Evolutionary conservation across 345 rosid species (phyloP).

Genomic region (Aethionema arabicum): DNA sequence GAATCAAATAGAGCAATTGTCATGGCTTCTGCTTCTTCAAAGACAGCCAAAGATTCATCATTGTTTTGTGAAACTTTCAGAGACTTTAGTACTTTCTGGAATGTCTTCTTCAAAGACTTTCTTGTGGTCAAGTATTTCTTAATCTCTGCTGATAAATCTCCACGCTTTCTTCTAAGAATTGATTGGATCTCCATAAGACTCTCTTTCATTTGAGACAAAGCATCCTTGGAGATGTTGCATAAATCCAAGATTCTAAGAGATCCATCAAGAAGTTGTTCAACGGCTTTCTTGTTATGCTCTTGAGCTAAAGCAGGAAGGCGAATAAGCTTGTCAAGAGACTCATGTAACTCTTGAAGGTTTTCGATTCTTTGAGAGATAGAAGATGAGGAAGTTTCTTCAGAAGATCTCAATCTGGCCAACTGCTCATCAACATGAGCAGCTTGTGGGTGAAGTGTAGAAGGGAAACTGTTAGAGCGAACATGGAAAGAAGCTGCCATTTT

Average conservation of each 20-base stretch:
- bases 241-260: slow-evolving; percentile 39
- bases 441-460: slow-evolving; percentile 34
- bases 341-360: slow-evolving; percentile 36
- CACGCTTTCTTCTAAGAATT: slow-evolving; percentile 27
- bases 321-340: slow-evolving; percentile 35
- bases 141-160: slow-evolving; percentile 25
- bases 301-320: slow-evolving; percentile 34
- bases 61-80: slow-evolving; percentile 9
- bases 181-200: slow-evolving; percentile 37
- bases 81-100: slow-evolving; percentile 25
- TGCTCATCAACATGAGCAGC: slow-evolving; percentile 32
- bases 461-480: slow-evolving; percentile 37
- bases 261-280: slow-evolving; percentile 38
- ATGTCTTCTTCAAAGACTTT: slow-evolving; percentile 23
- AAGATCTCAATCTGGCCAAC: slow-evolving; percentile 35
- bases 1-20: slow-evolving; percentile 32
- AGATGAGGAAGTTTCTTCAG: slow-evolving; percentile 36
- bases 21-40: slow-evolving; percentile 36
- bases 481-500: slow-evolving; percentile 32
- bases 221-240: slow-evolving; percentile 38
- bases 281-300: slow-evolving; percentile 23
- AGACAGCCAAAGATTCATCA: slow-evolving; percentile 4
- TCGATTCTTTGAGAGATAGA: slow-evolving; percentile 24
- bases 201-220: slow-evolving; percentile 37
- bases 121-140: slow-evolving; percentile 27